A percentile compares a stretch with the other conserved stretches of the same genome.
Evolutionary conservation across 2,329 filamentous ascomycete species (phyloP).

Genomic region (Fusarium agapanthi): DNA sequence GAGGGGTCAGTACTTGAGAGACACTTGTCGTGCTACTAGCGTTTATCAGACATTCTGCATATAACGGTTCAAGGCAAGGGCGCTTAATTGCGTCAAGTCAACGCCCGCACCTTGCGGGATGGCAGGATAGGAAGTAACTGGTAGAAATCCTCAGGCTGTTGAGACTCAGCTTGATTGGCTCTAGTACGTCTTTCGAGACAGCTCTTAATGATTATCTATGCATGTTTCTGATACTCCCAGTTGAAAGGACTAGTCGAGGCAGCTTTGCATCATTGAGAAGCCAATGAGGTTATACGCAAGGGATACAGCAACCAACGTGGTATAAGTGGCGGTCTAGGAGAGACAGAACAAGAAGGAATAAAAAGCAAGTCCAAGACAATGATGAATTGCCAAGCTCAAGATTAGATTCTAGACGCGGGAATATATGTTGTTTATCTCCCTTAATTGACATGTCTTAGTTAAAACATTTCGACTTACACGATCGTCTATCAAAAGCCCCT

Average conservation of each 20-base stretch:
- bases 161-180: slow-evolving; percentile 10
- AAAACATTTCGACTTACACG: background rate
- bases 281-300: slow-evolving; percentile 31
- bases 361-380: slow-evolving; percentile 18
- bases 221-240: slow-evolving; percentile 12
- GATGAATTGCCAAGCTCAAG: background rate
- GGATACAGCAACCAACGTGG: slow-evolving; percentile 4
- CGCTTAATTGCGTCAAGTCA: slow-evolving; percentile 15
- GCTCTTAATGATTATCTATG: background rate
- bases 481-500: background rate
- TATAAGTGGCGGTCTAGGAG: slow-evolving; percentile 12
- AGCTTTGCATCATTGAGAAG: slow-evolving; percentile 2
- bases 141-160: slow-evolving; percentile 1
- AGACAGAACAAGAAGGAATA: background rate
- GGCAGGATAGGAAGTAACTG: slow-evolving; percentile 22
- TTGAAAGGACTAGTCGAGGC: background rate
- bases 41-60: slow-evolving; percentile 20
- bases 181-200: slow-evolving; percentile 17
- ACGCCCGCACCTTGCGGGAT: slow-evolving; percentile 37
- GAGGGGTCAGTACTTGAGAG: slow-evolving; percentile 8
- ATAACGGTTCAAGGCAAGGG: slow-evolving; percentile 24
- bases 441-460: background rate
- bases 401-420: background rate
- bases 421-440: slow-evolving; percentile 1
- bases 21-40: slow-evolving; percentile 16